phyloP scores from a whole-genome alignment of 1,139 yeast species.

The Yamadazyma sp. region DNA sequence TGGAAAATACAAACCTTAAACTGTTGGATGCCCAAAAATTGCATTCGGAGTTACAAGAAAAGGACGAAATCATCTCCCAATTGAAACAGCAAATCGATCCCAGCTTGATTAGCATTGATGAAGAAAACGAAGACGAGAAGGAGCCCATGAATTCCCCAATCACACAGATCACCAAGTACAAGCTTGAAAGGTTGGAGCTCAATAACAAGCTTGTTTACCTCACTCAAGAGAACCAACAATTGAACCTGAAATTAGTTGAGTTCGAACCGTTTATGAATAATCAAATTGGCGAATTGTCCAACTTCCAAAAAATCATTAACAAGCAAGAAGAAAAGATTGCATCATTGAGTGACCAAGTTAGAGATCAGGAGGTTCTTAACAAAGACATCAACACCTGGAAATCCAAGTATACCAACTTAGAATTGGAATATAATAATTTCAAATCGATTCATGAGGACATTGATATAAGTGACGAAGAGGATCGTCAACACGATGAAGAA shows the following conservation, averaged over 20 bases:
- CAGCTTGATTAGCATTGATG: constrained; percentile 25
- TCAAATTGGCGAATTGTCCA: constrained; percentile 53
- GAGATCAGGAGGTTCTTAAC: constrained; percentile 45
- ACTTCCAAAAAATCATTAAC: constrained; percentile 55
- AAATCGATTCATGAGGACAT: constrained; percentile 39
- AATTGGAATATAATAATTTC: constrained; percentile 45
- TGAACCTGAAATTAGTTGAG: constrained; percentile 41
- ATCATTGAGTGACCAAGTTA: constrained; percentile 40
- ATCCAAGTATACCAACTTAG: constrained; percentile 42
- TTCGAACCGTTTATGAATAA: constrained; percentile 58
- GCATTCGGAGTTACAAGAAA: constrained; percentile 30
- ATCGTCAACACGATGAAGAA: constrained; percentile 8
- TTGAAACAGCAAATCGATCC: constrained; percentile 38
- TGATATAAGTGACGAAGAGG: constrained; percentile 27
- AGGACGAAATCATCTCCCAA: constrained; percentile 35
- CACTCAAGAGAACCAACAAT: constrained; percentile 44
- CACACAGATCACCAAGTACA: constrained; percentile 39
- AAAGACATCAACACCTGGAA: constrained; percentile 51
- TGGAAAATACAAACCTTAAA: constrained; percentile 36
- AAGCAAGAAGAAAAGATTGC: constrained; percentile 52
- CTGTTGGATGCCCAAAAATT: constrained; percentile 19
- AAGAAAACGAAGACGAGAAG: constrained; percentile 20
- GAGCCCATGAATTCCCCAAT: constrained; percentile 20
- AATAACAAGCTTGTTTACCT: constrained; percentile 47
- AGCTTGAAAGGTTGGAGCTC: constrained; percentile 44